Evolutionary conservation across 305 asterid genomes (phyloP).

Genomic region (Lippia alba): DNA sequence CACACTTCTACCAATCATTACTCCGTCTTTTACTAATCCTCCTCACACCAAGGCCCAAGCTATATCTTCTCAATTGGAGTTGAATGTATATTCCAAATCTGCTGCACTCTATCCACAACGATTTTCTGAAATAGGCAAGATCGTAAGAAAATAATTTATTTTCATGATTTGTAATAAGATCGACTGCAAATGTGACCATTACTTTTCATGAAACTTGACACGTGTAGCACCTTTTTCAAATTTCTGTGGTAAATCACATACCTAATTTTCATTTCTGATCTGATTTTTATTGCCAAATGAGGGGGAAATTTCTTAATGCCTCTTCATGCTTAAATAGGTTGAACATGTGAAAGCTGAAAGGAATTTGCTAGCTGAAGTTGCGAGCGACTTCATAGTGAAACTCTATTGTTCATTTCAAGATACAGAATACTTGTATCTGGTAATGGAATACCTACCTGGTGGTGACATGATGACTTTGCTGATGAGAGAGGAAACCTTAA

Average conservation of each 20-base stretch:
- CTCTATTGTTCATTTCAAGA: slow-evolving; percentile 82
- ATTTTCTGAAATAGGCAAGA: background rate
- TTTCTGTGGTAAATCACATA: too few species aligned
- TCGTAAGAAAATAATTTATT: background rate
- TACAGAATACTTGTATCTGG: slow-evolving; percentile 70
- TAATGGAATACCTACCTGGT: slow-evolving; percentile 81
- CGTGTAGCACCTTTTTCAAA: too few species aligned
- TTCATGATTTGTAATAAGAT: too few species aligned
- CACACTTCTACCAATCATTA: too few species aligned
- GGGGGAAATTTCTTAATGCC: slow-evolving; percentile 9
- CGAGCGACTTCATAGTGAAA: slow-evolving; percentile 64
- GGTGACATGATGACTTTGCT: slow-evolving; percentile 82
- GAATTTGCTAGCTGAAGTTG: slow-evolving; percentile 77
- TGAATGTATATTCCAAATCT: background rate
- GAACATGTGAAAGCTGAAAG: slow-evolving; percentile 76
- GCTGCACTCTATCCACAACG: background rate
- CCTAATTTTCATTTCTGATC: background rate
- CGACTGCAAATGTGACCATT: too few species aligned
- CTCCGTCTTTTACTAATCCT: too few species aligned
- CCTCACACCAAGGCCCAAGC: background rate
- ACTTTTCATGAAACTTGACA: too few species aligned
- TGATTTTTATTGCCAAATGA: background rate
- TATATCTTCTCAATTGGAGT: background rate
- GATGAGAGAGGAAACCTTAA: slow-evolving; percentile 73
- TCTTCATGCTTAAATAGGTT: slow-evolving; percentile 46